Evolutionary conservation across 2,329 filamentous ascomycete genomes (phyloP), one percentile per base, ranked within the genome.

Genomic region (Fusarium sp.): DNA sequence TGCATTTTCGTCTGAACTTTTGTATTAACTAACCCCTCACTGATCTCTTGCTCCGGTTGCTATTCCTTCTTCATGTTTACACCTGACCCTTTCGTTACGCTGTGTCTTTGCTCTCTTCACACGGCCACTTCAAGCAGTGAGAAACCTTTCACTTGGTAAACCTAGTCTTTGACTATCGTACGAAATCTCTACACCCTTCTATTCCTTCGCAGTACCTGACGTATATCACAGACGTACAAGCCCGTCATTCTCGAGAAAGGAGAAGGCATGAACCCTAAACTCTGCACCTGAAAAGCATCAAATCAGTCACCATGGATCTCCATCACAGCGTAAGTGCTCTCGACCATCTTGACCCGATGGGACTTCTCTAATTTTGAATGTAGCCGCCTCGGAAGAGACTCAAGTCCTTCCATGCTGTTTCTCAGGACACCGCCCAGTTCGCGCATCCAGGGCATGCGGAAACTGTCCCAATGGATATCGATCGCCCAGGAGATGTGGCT

Each of bases 191-290:
- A 22, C 20, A 7, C 24, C 18, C n/a, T 17, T 26, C 45, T 22
- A 12, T 48, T 26, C 5, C 10, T 24, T 10, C 18, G 2, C 2
- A 8, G 10, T 22, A 39, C 42, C 54, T 26, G 18, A 8, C 18
- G 6, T 34, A 18, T 17, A 5, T 36, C 3, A 0, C 30, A 48
- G 30, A 15, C 7, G 8, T 17, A 11, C 3, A 26, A 14, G 8
- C 14, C 13, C 10, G 11, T 26, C 55, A 26, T n/a, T 48, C 6
- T 36, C 5, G 2, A 17, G 10, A 15, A 15, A 32, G 30, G n/a
- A 34, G 28, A 47, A 47, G 10, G 8, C 39, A 48, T 57, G 30
- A 36, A 28, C 3, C 30, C 9, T 15, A 12, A 14, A 22, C n/a
- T 48, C n/a, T 3, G 12, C 17, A 20, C 22, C 26, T 32, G 12